A percentile compares a stretch with the other conserved stretches of the same genome.
Conservation (phyloP, 2,329 filamentous ascomycete species). For the Fusarium sublunatum region DNA sequence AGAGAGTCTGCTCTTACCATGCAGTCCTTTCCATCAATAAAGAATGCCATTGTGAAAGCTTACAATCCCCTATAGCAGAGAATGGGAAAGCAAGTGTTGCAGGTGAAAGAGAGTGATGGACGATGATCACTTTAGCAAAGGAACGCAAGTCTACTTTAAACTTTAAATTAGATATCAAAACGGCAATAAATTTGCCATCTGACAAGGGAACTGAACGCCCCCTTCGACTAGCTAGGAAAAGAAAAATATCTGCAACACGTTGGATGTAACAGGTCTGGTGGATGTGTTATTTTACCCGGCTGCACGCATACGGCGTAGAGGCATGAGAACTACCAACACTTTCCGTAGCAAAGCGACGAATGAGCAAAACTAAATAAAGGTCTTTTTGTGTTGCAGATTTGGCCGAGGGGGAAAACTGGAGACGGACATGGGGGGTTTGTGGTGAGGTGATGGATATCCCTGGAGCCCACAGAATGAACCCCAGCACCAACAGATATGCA, state of each 20-base stretch:
- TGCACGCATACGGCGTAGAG: conserved; percentile 26
- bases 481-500: conserved; percentile 16
- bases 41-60: conserved; percentile 31
- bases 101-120: conserved; percentile 1
- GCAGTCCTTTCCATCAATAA: conserved; percentile 40
- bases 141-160: conserved; percentile 12
- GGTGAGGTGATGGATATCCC: not conserved
- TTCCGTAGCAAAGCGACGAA: not conserved
- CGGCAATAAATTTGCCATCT: not conserved
- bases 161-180: conserved; percentile 1
- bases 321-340: not conserved
- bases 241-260: conserved; percentile 6
- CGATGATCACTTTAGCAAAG: not conserved
- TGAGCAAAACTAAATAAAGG: not conserved
- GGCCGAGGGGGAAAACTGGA: not conserved
- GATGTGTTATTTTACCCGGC: conserved; percentile 25
- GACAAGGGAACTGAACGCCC: not conserved
- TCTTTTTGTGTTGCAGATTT: not conserved
- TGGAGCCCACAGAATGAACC: not conserved
- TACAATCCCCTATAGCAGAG: not conserved
- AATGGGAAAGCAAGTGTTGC: not conserved
- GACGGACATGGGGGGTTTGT: not conserved
- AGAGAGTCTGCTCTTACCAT: conserved; percentile 22
- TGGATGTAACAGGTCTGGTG: conserved; percentile 8
- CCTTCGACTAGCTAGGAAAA: conserved; percentile 14